Evolutionary conservation across 2,329 filamentous ascomycete species (phyloP).

Genomic region (Pyricularia pennisetigena): DNA sequence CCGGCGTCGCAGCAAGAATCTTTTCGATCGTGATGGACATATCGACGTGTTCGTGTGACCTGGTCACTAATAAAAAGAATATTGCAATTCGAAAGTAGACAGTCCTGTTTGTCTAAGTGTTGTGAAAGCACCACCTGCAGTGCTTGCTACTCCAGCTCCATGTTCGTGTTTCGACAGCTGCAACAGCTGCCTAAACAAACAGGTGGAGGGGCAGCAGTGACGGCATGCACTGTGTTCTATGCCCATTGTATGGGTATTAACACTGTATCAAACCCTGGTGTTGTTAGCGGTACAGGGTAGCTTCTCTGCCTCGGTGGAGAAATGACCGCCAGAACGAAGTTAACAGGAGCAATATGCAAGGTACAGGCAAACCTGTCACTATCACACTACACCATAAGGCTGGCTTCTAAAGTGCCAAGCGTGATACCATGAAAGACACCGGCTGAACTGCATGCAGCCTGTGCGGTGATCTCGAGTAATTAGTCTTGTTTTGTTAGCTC

Average conservation of each 20-base stretch:
- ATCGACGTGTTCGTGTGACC: not conserved
- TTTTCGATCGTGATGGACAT: slow-evolving; percentile 50
- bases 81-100: not conserved
- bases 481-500: not conserved
- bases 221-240: not conserved
- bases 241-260: not conserved
- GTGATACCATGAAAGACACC: not conserved
- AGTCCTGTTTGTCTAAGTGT: not conserved
- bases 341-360: not conserved
- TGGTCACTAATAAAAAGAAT: not conserved
- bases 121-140: not conserved
- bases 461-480: not conserved
- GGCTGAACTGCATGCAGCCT: not conserved
- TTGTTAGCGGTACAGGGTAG: not conserved
- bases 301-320: not conserved
- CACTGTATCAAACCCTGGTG: not conserved
- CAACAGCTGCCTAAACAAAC: not conserved
- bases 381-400: not conserved
- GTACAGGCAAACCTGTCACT: not conserved
- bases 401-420: not conserved
- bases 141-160: not conserved
- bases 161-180: not conserved
- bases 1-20: slow-evolving; percentile 79
- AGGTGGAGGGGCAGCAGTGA: not conserved
- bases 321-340: not conserved